Evolutionary conservation across 1,284 basidiomycete species (phyloP), one percentile per base, ranked within the genome.

Genomic region (Pascua sp.): DNA sequence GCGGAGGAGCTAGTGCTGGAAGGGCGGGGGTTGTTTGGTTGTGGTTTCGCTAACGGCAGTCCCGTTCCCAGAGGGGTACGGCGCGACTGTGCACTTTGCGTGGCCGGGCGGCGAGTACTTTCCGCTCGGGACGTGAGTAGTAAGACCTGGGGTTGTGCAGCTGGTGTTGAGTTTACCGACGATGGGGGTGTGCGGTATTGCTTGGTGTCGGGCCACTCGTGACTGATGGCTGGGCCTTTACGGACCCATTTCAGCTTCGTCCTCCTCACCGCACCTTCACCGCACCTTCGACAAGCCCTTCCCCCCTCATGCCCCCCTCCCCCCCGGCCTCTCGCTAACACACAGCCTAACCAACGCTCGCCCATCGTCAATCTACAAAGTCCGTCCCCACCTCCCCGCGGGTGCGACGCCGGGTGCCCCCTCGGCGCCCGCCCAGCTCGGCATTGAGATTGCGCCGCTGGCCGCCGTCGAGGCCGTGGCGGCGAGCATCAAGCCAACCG

Each of bases 41-140:
- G 18, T 8, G 2, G 16, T 17, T 15, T 24, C 17, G 8, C 45
- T 37, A 32, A 38, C 47, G 42, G 4, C 53, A 59, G 58, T 53
- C 42, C 56, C 90, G 0, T 93, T 95, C 65, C 92, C 92, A 1
- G 87, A 90, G 32, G 90, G 91, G 5, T 94, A 86, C 71, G 92
- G 88, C 37, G 90, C 89, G 11, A 87, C 90, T 0, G 90, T 95
- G 1, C 91, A 95, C 74, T 88, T 95, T 69, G 86, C 87, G 68
- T 91, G 88, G 86, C 91, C 91, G 0, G 89, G 88, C 12, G 88
- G 86, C 70, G 91, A 90, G 4, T 94, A 91, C 67, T 89, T 91
- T 69, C 76, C 93, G 5, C 80, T 96, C 18, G 92, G 92, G 68
- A 89, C 90, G 91, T 91, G 70, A 71, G 89, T 81, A 13, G 11